Evolutionary conservation across 495 filamentous ascomycete genomes (phyloP).

Genomic region (Bacidia rubella): DNA sequence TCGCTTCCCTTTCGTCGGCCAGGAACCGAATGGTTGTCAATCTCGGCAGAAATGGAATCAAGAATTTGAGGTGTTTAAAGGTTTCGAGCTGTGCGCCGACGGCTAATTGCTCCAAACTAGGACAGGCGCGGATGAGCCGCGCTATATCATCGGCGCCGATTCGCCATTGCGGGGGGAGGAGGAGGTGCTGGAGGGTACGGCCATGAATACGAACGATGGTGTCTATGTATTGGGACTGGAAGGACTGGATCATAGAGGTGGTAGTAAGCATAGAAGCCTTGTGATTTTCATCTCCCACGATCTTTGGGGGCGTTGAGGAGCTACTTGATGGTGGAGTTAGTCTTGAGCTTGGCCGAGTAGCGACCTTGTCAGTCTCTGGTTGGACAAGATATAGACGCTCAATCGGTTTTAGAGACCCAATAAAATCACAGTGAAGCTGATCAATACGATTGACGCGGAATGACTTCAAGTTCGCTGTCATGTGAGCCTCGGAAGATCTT

Average conservation of each 20-base stretch:
- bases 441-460: constrained; percentile 31
- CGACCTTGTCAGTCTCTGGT: constrained; percentile 19
- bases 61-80: constrained; percentile 30
- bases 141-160: constrained; percentile 35
- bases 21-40: constrained; percentile 32
- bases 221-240: constrained; percentile 34
- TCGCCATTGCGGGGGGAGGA: constrained; percentile 44
- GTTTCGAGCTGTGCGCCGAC: constrained; percentile 32
- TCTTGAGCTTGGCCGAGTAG: constrained; percentile 4
- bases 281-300: not conserved
- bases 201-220: constrained; percentile 35
- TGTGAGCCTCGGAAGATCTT: constrained; percentile 15
- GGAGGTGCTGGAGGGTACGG: constrained; percentile 38
- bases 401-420: constrained; percentile 27
- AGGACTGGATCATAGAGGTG: constrained; percentile 9
- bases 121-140: constrained; percentile 38
- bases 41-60: constrained; percentile 37
- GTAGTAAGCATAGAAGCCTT: not conserved
- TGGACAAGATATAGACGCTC: constrained; percentile 36
- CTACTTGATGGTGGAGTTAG: constrained; percentile 12
- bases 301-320: constrained; percentile 9
- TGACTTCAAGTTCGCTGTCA: constrained; percentile 24
- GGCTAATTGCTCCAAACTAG: constrained; percentile 44
- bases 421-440: constrained; percentile 29
- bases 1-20: not conserved